Percentiles rank a stretch among this genome's conserved stretches.
Conservation (phyloP, 2,329 filamentous ascomycete genomes). For the Lasiodiplodia hormozganensis region DNA sequence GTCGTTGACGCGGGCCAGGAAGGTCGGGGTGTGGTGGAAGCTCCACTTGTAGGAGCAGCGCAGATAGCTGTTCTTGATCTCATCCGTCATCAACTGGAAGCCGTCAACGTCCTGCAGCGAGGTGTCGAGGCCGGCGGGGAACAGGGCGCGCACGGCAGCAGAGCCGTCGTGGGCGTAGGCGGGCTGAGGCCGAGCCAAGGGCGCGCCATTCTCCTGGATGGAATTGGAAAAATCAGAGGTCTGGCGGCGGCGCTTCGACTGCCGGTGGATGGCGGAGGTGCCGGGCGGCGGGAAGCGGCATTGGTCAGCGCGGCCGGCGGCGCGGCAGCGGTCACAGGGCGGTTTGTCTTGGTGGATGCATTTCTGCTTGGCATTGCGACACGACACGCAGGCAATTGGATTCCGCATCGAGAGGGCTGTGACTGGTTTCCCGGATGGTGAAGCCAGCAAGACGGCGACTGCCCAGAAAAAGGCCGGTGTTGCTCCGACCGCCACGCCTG, state of each 20-base stretch:
- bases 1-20: conserved; percentile 47
- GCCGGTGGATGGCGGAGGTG: conserved; percentile 46
- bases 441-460: not conserved
- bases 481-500: not conserved
- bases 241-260: conserved; percentile 45
- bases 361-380: conserved; percentile 48
- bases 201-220: conserved; percentile 31
- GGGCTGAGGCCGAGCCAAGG: conserved; percentile 28
- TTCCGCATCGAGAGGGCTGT: conserved; percentile 43
- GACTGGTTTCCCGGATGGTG: conserved; percentile 7
- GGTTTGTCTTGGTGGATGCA: conserved; percentile 49
- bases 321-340: conserved; percentile 48
- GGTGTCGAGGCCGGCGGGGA: conserved; percentile 23
- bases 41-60: conserved; percentile 52
- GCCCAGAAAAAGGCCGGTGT: conserved; percentile 1
- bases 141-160: conserved; percentile 30
- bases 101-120: conserved; percentile 44
- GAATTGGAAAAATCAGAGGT: conserved; percentile 33
- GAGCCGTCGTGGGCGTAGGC: conserved; percentile 35
- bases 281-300: conserved; percentile 49
- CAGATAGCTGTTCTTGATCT: conserved; percentile 51
- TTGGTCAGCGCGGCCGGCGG: conserved; percentile 39
- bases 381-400: conserved; percentile 48
- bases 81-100: conserved; percentile 48
- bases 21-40: conserved; percentile 50